phyloP scores from a whole-genome alignment of 2,329 filamentous ascomycete species.

The Raffaelea albimanens region DNA sequence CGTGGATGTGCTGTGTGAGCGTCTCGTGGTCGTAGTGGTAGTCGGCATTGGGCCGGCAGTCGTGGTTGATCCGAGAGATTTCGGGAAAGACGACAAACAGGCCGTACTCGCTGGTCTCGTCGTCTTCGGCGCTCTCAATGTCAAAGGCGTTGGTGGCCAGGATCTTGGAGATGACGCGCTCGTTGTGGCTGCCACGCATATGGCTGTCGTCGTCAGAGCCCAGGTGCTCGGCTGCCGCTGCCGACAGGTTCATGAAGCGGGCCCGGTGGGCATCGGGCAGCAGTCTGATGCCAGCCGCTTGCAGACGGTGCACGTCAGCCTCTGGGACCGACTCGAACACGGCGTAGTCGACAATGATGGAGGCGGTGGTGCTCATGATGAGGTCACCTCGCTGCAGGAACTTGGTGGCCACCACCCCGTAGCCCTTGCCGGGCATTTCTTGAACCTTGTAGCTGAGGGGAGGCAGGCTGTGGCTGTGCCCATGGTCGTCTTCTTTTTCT shows the following conservation, averaged over 20 bases:
- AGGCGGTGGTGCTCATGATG: conserved; percentile 28
- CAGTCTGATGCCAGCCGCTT: conserved; percentile 20
- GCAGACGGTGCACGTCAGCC: conserved; percentile 19
- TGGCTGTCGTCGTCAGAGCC: conserved; percentile 11
- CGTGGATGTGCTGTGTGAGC: conserved; percentile 28
- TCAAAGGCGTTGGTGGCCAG: conserved; percentile 29
- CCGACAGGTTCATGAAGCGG: conserved; percentile 26
- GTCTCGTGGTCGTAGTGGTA: conserved; percentile 30
- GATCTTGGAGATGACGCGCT: conserved; percentile 25
- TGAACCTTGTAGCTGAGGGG: conserved; percentile 20
- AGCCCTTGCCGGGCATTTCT: conserved; percentile 27
- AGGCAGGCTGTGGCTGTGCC: not conserved
- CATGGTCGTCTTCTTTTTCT: conserved; percentile 6
- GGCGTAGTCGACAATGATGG: conserved; percentile 29
- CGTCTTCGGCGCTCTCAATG: conserved; percentile 22
- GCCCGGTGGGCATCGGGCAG: conserved; percentile 22
- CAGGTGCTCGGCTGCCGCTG: too few species aligned
- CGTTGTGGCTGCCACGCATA: conserved; percentile 13
- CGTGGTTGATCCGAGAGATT: conserved; percentile 34
- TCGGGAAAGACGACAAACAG: conserved; percentile 30
- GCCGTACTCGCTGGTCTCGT: conserved; percentile 16
- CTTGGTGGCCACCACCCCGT: conserved; percentile 25
- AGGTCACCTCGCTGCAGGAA: conserved; percentile 25
- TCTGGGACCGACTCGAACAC: conserved; percentile 21
- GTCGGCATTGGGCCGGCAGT: conserved; percentile 34